A percentile compares a stretch with the other conserved stretches of the same genome.
These are phyloP conservation scores for Fraxinus nigra DNA, from an alignment of 305 asterid genomes.

Conservation along the genomic window DNA sequence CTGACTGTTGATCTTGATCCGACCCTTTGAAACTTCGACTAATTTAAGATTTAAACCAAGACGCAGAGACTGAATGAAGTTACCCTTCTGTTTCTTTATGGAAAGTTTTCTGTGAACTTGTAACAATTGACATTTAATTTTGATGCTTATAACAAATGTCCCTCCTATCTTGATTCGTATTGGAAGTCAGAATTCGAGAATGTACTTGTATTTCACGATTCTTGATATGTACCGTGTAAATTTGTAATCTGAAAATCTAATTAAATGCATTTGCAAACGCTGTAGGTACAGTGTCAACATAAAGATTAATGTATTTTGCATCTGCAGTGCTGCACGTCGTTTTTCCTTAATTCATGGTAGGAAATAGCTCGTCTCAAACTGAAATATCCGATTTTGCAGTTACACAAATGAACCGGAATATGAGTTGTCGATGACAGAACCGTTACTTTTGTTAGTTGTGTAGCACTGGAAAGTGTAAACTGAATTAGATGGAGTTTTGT, in stretches of 20 bases:
- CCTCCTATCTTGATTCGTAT: background rate
- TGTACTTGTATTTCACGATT: background rate
- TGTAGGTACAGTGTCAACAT: conserved; percentile 9
- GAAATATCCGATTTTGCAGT: conserved; percentile 21
- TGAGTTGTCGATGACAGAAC: background rate
- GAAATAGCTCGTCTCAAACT: conserved; percentile 4
- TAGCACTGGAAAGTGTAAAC: conserved; percentile 19
- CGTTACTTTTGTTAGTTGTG: conserved; percentile 19
- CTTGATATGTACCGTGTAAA: background rate
- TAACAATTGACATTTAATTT: background rate
- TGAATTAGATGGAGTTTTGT: background rate
- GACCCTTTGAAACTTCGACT: background rate
- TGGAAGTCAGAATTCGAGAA: background rate
- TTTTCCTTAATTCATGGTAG: conserved; percentile 12
- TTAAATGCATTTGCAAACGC: background rate
- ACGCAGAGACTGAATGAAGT: background rate
- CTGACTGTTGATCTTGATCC: background rate
- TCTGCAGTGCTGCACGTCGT: background rate
- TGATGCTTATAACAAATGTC: background rate
- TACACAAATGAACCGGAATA: conserved; percentile 17
- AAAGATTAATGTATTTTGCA: conserved; percentile 7
- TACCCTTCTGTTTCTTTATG: background rate
- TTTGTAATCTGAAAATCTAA: background rate
- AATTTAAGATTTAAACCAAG: background rate
- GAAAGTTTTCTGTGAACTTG: background rate